These are phyloP conservation scores for Sphaerosporella brunnea DNA, from an alignment of 495 filamentous ascomycete genomes.

Conservation along the genomic window DNA sequence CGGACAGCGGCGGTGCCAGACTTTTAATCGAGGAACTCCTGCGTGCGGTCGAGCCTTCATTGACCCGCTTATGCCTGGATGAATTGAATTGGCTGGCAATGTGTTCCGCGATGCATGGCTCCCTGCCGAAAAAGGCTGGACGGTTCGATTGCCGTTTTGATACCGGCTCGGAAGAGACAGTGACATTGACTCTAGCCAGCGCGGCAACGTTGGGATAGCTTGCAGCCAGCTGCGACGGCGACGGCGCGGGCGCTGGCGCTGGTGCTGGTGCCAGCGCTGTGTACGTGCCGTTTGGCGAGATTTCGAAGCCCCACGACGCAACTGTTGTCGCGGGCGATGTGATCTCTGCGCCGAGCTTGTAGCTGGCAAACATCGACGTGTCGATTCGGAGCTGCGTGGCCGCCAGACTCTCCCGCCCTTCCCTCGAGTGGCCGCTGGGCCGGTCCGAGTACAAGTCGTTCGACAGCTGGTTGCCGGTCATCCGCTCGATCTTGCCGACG, in stretches of 20 bases:
- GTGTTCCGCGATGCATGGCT: conserved; percentile 11
- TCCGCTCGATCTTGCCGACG: conserved; percentile 21
- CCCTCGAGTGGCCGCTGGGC: conserved; percentile 14
- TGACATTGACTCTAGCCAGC: neutral
- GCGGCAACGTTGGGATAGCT: conserved; percentile 3
- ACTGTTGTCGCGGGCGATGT: conserved; percentile 8
- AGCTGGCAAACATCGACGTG: conserved; percentile 6
- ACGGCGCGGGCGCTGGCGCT: neutral
- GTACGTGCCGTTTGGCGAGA: conserved; percentile 1
- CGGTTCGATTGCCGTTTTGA: neutral
- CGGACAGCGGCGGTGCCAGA: conserved; percentile 6
- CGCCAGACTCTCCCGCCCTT: too few relatives aligned
- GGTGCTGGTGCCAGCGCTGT: neutral
- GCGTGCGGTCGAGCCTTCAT: neutral
- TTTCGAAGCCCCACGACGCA: conserved; percentile 17
- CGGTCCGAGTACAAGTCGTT: conserved; percentile 17
- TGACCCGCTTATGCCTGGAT: neutral
- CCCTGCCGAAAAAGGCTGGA: neutral
- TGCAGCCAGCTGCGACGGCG: neutral
- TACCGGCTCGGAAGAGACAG: neutral
- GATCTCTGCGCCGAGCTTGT: conserved; percentile 3
- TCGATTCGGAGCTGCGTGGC: too few relatives aligned
- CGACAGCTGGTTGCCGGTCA: conserved; percentile 19
- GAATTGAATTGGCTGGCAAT: conserved; percentile 16
- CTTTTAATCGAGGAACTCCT: neutral